Evolutionary conservation across 192 early-diverging fungal species (phyloP), one percentile per base, ranked within the genome.

Genomic region (Phycomyces nitens): DNA sequence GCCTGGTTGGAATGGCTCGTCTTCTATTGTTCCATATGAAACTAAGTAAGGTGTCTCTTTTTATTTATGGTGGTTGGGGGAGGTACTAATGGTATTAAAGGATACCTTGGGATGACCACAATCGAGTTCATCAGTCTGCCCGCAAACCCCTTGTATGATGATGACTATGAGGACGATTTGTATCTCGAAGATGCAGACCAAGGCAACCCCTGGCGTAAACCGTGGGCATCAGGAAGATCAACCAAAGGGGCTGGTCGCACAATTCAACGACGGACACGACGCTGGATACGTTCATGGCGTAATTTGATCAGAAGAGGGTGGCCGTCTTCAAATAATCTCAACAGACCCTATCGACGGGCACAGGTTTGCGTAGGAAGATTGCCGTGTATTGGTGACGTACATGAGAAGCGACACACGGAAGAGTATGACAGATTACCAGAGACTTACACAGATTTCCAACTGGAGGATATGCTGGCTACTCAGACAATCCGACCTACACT

Each of bases 121-220:
- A 52, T 69, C 12, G 68, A 75, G 38, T 70, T 66, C 23, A 34
- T 75, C 11, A 70, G 52, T 53, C 64, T 42, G 16, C 57, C 66
- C 12, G 44, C 66, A 42, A 51, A 54, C 58, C 60, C 53, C 23
- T 20, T 44, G 12, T 20, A 51, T 26, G 58, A 64, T 24, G 56
- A 60, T 8, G n/a, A 41, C 1, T 14, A 38, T 51, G 40, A 29
- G 9, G 41, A 42, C n/a, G 7, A 44, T 34, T 61, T 60, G 18
- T 68, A 66, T 22, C 58, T 62, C 8, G 55, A 55, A 44, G 41
- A 62, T 58, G 58, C 66, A 61, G 56, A 67, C 2, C 29, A 34
- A 34, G 29, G 29, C 44, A 62, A 68, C 39, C 27, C 56, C 26
- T 55, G 66, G 64, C 54, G 62, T 53, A 41, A 53, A 14, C 56